A percentile compares a stretch with the other conserved stretches of the same genome.
Conservation (phyloP, 2,329 filamentous ascomycete species). For the Botryotinia narcissicola region DNA sequence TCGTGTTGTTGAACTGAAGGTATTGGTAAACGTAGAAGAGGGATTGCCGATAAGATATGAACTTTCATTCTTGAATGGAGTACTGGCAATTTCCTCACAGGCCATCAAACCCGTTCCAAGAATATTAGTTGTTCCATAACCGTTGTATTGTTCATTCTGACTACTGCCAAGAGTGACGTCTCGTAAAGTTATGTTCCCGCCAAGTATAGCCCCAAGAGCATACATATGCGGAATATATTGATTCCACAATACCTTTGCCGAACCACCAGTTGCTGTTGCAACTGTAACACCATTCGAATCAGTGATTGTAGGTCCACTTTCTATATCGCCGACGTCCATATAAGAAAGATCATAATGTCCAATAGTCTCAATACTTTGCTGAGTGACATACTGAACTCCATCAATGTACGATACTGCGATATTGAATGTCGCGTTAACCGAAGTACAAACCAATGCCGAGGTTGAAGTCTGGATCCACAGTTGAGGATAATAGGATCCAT, state of each 20-base stretch:
- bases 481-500: background rate
- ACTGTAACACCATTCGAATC: background rate
- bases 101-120: background rate
- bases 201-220: background rate
- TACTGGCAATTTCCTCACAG: background rate
- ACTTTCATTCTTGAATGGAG: slow-evolving; percentile 3
- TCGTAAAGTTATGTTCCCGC: background rate
- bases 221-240: slow-evolving; percentile 11
- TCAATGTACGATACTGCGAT: slow-evolving; percentile 22
- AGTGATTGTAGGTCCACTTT: background rate
- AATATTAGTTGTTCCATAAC: background rate
- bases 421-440: slow-evolving; percentile 25
- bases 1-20: background rate
- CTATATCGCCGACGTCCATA: background rate
- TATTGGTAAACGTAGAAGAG: background rate
- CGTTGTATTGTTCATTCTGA: background rate
- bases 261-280: background rate
- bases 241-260: background rate
- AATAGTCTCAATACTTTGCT: background rate
- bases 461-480: slow-evolving; percentile 25
- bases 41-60: background rate
- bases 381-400: slow-evolving; percentile 4
- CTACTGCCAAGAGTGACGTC: background rate
- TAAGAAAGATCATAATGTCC: background rate
- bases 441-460: slow-evolving; percentile 19